Evolutionary conservation across 768 basidiomycete genomes (phyloP).

Genomic region (Lepiota subincarnata): DNA sequence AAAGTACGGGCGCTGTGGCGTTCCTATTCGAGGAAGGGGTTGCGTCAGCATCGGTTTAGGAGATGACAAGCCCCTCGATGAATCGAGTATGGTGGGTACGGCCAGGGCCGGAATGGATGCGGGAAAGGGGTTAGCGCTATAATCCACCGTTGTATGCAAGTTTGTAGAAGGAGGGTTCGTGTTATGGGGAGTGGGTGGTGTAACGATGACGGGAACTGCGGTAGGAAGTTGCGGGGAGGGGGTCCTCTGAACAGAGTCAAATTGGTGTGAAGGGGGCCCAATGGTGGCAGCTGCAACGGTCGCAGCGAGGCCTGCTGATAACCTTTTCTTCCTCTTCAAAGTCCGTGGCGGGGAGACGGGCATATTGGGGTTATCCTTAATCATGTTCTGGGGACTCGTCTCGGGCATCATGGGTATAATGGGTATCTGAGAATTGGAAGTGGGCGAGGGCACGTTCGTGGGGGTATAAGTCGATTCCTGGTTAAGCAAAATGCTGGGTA

Average conservation of each 20-base stretch:
- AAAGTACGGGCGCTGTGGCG: slow-evolving; percentile 16
- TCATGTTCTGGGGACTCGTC: not conserved
- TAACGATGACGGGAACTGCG: not conserved
- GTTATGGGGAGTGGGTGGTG: slow-evolving; percentile 2
- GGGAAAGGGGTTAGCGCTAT: not conserved
- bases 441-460: not conserved
- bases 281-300: not conserved
- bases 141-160: not conserved
- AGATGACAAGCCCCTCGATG: not conserved
- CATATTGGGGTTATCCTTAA: not conserved
- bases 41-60: not conserved
- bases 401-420: not conserved
- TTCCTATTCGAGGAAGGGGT: slow-evolving; percentile 13
- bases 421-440: not conserved
- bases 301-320: not conserved
- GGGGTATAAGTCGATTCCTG: not conserved
- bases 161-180: not conserved
- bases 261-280: too few relatives aligned
- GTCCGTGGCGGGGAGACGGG: not conserved
- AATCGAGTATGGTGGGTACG: not conserved
- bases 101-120: not conserved
- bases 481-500: slow-evolving; percentile 9
- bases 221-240: not conserved
- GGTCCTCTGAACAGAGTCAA: not conserved
- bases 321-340: slow-evolving; percentile 9